A percentile compares a stretch with the other conserved stretches of the same genome.
Conservation (phyloP, 73 alveolate genomes). For the Tetrahymena thermophila region DNA sequence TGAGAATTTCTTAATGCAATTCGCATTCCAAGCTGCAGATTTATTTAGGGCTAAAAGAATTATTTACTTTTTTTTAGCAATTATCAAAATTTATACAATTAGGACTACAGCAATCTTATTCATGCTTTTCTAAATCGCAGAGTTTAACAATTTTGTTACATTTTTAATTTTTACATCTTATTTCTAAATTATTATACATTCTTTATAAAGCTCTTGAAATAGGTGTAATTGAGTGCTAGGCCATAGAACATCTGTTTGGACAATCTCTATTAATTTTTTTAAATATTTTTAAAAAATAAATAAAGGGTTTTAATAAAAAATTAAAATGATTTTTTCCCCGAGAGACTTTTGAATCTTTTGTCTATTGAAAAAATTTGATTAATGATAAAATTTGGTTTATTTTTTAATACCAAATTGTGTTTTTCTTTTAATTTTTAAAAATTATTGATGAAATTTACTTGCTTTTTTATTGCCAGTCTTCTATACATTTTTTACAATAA, state of each 20-base stretch:
- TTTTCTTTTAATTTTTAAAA: background rate
- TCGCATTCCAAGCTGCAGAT: background rate
- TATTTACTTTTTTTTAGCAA: background rate
- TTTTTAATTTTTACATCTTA: background rate
- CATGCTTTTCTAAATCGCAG: conserved; percentile 5
- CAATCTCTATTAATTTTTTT: background rate
- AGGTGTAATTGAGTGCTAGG: background rate
- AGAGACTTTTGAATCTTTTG: background rate
- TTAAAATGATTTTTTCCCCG: no score
- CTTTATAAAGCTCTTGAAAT: background rate
- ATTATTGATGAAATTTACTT: background rate
- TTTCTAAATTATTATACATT: background rate
- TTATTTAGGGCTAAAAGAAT: background rate
- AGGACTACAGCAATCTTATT: background rate
- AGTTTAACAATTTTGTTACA: background rate
- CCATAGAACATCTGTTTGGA: background rate
- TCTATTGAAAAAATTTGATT: background rate
- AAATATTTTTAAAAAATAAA: no score
- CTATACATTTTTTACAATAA: background rate
- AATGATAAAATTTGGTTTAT: background rate
- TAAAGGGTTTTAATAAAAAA: no score
- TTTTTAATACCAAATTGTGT: background rate
- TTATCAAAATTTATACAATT: background rate
- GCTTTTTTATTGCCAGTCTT: background rate
- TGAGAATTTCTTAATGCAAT: background rate